phyloP scores from a whole-genome alignment of 208 protist species.

The Crithidia bombi region DNA sequence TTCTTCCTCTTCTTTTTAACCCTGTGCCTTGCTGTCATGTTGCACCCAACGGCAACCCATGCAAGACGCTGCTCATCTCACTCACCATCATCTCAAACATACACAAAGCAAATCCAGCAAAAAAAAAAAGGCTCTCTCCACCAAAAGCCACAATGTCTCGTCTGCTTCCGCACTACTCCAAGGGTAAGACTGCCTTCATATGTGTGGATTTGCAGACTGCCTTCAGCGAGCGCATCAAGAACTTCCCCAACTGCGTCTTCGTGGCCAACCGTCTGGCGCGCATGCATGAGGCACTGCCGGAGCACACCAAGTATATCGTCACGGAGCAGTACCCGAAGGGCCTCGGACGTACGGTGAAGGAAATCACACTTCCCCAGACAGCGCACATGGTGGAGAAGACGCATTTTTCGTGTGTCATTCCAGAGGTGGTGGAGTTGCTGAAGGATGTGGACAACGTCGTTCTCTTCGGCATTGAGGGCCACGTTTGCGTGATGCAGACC shows the following conservation, averaged over 20 bases:
- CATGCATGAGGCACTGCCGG: conserved; percentile 51
- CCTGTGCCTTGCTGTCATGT: too few relatives aligned
- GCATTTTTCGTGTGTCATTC: conserved; percentile 57
- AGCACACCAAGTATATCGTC: conserved; percentile 75
- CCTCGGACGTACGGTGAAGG: conserved; percentile 61
- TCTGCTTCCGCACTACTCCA: conserved; percentile 64
- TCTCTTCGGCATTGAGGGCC: conserved; percentile 82
- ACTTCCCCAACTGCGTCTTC: conserved; percentile 76
- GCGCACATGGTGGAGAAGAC: conserved; percentile 60
- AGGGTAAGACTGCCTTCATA: conserved; percentile 70
- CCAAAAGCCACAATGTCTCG: conserved; percentile 51
- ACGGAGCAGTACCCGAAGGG: conserved; percentile 89
- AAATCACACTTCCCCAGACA: conserved; percentile 55
- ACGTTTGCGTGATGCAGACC: conserved; percentile 85
- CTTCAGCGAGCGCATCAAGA: conserved; percentile 63
- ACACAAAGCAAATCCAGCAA: too few relatives aligned
- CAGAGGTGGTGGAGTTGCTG: conserved; percentile 55
- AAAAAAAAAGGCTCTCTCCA: too few relatives aligned
- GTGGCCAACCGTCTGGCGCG: conserved; percentile 75
- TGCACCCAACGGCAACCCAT: too few relatives aligned
- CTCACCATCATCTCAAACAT: too few relatives aligned
- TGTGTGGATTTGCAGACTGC: conserved; percentile 75
- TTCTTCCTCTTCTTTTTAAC: too few relatives aligned
- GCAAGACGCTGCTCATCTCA: background rate
- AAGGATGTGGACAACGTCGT: conserved; percentile 66